Percentiles rank a stretch among this genome's conserved stretches.
Evolutionary conservation across 306 rosid species (phyloP).

Genomic region (Albizia julibrissin): DNA sequence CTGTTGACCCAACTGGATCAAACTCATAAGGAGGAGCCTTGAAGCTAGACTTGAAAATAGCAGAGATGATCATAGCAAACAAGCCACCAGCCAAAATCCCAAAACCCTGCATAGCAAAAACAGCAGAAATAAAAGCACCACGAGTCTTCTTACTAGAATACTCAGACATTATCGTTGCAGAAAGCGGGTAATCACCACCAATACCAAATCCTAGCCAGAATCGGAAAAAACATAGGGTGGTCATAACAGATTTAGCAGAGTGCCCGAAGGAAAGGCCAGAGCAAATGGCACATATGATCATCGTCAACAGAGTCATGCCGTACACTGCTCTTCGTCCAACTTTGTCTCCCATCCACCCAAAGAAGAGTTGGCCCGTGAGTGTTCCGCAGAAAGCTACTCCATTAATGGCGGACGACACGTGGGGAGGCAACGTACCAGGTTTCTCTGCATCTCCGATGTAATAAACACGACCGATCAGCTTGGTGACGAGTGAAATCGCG

Average conservation of each 20-base stretch:
- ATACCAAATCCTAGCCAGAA: not conserved
- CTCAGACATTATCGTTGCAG: not conserved
- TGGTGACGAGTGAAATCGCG: not conserved
- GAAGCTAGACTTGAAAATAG: not conserved
- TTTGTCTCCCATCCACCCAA: not conserved
- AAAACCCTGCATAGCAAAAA: not conserved
- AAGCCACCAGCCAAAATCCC: not conserved
- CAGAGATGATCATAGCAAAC: not conserved
- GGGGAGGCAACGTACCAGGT: not conserved
- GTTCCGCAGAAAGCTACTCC: not conserved
- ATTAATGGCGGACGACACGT: not conserved
- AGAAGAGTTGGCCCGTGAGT: not conserved
- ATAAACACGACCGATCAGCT: not conserved
- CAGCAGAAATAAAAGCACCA: not conserved
- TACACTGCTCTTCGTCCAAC: not conserved
- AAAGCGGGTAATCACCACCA: not conserved
- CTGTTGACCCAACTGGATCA: not conserved
- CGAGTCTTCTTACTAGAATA: not conserved
- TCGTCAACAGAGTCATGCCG: not conserved
- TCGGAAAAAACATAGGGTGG: not conserved
- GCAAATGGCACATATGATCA: not conserved
- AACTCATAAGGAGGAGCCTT: not conserved
- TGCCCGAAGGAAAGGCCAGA: not conserved
- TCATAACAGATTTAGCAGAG: not conserved
- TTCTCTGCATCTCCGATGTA: not conserved